Conservation (phyloP, 164 flowering plant genomes). For the Vitis rotundifolia region DNA sequence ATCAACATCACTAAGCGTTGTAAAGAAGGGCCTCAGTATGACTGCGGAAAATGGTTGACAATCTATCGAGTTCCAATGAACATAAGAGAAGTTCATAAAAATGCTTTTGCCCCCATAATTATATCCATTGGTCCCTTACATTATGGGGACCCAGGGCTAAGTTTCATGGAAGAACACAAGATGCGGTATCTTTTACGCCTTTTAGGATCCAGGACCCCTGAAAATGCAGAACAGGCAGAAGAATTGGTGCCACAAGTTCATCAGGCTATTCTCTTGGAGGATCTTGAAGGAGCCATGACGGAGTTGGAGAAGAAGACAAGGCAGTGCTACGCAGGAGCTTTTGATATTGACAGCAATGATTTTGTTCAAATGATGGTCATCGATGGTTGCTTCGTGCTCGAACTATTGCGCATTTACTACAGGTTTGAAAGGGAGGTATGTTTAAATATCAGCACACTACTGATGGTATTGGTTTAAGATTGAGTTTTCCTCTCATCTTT, state of each 20-base stretch:
- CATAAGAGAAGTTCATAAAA: conserved; percentile 2
- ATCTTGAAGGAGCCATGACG: conserved; percentile 11
- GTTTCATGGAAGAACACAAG: conserved; percentile 29
- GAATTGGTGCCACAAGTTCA: background rate
- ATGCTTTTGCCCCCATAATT: conserved; percentile 17
- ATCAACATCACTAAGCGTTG: too few relatives aligned
- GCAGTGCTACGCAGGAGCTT: conserved; percentile 10
- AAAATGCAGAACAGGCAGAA: background rate
- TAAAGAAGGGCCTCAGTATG: too few relatives aligned
- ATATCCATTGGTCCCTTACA: conserved; percentile 30
- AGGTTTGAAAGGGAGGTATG: background rate
- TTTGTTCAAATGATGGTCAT: conserved; percentile 32
- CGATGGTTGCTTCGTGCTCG: conserved; percentile 33
- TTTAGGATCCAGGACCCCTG: conserved; percentile 5
- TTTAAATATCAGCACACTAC: background rate
- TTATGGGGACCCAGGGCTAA: conserved; percentile 6
- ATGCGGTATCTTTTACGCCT: conserved; percentile 18
- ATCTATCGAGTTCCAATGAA: conserved; percentile 6
- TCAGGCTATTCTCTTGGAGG: conserved; percentile 2
- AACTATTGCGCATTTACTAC: conserved; percentile 13
- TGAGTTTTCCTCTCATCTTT: too few relatives aligned
- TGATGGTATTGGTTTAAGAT: too few relatives aligned
- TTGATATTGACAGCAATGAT: conserved; percentile 2
- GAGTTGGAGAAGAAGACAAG: conserved; percentile 14
- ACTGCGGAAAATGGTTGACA: too few relatives aligned